These are phyloP conservation scores for Pyrenula massariospora DNA, from an alignment of 495 filamentous ascomycete species.

Conservation along the genomic window DNA sequence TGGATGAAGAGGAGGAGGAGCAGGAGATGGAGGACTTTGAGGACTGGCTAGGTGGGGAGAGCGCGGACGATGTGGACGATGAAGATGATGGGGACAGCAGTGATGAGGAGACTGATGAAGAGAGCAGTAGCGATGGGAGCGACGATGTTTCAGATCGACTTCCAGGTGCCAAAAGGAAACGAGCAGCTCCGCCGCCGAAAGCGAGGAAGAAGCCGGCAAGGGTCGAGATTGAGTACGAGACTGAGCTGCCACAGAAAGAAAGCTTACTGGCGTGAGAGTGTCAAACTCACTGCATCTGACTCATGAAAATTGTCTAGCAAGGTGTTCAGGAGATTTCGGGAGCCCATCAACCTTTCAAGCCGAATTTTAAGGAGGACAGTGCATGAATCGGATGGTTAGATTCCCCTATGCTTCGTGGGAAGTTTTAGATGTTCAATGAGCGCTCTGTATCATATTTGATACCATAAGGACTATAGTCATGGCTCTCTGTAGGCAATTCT, in stretches of 20 bases:
- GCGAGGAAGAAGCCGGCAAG: constrained; percentile 56
- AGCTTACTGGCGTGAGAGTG: constrained; percentile 28
- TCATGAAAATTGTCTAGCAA: too few relatives aligned
- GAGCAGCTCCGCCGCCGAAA: constrained; percentile 41
- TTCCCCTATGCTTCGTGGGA: too few relatives aligned
- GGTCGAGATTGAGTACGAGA: constrained; percentile 64
- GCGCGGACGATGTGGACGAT: constrained; percentile 41
- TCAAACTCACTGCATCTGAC: too few relatives aligned
- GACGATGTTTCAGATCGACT: constrained; percentile 29
- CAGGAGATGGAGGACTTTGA: constrained; percentile 54
- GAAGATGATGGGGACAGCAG: constrained; percentile 35
- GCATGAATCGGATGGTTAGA: too few relatives aligned
- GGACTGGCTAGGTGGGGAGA: constrained; percentile 58
- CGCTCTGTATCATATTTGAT: too few relatives aligned
- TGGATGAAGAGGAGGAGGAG: constrained; percentile 45
- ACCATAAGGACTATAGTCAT: too few relatives aligned
- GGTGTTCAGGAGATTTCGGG: too few relatives aligned
- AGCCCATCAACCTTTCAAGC: too few relatives aligned
- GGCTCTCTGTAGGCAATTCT: too few relatives aligned
- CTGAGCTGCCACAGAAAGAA: constrained; percentile 41
- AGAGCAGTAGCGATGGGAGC: constrained; percentile 26
- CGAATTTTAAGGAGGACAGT: too few relatives aligned
- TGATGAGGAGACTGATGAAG: constrained; percentile 35
- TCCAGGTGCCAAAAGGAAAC: constrained; percentile 59
- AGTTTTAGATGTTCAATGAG: too few relatives aligned